Evolutionary conservation across 257 asterid species (phyloP).

Genomic region (Pogostemon cablin): DNA sequence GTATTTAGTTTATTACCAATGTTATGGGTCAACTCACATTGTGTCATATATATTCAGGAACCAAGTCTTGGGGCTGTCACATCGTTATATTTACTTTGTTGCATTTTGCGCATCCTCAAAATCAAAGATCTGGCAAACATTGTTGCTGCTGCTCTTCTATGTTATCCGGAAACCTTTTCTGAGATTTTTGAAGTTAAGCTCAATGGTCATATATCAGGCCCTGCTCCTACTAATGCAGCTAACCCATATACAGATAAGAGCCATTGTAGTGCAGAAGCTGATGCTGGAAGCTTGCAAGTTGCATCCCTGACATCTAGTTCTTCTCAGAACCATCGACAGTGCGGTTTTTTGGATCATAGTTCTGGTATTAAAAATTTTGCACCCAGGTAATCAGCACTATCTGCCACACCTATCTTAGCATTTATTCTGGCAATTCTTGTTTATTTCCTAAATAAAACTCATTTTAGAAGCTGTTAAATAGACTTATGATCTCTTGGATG

Average conservation of each 20-base stretch:
- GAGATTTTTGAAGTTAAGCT: constrained; percentile 56
- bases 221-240: constrained; percentile 45
- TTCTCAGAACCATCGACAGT: constrained; percentile 44
- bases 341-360: constrained; percentile 40
- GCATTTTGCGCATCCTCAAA: constrained; percentile 94
- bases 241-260: constrained; percentile 38
- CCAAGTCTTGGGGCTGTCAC: constrained; percentile 71
- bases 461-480: neutral
- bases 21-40: constrained; percentile 23
- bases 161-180: constrained; percentile 53
- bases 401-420: constrained; percentile 28
- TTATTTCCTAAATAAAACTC: constrained; percentile 17
- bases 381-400: constrained; percentile 57
- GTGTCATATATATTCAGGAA: constrained; percentile 60
- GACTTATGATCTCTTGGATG: neutral
- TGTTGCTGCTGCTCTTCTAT: constrained; percentile 87
- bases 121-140: constrained; percentile 94
- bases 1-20: constrained; percentile 22
- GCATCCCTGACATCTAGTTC: constrained; percentile 47
- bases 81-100: constrained; percentile 88
- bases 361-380: constrained; percentile 42
- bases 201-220: constrained; percentile 57
- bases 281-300: constrained; percentile 45
- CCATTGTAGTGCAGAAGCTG: constrained; percentile 35
- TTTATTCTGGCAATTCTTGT: neutral